phyloP scores from a whole-genome alignment of 129 eudicot species.

The Centrapalus pauciflorus region DNA sequence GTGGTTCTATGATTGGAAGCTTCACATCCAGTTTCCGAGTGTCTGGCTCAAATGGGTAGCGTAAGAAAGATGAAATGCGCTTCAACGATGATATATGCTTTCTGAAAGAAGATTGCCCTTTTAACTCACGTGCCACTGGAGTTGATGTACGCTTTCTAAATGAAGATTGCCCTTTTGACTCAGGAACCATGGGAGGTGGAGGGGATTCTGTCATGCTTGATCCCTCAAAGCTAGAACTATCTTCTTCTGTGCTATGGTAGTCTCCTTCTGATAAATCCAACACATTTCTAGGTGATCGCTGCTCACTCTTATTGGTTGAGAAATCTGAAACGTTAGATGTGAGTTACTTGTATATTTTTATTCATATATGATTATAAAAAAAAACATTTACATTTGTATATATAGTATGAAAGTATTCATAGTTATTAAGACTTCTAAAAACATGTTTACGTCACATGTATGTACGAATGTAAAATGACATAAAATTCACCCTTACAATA shows the following conservation, averaged over 20 bases:
- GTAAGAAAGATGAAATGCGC: slow-evolving; percentile 53
- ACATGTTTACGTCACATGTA: too few relatives aligned
- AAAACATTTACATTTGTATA: too few relatives aligned
- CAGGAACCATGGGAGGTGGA: slow-evolving; percentile 20
- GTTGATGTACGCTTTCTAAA: slow-evolving; percentile 34
- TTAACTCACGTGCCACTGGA: slow-evolving; percentile 8
- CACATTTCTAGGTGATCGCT: slow-evolving; percentile 69
- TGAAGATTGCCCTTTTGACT: slow-evolving; percentile 26
- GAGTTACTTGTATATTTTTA: too few relatives aligned
- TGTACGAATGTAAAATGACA: too few relatives aligned
- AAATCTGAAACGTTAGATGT: slow-evolving; percentile 16
- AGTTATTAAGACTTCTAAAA: too few relatives aligned
- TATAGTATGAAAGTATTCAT: too few relatives aligned
- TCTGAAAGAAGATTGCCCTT: slow-evolving; percentile 28
- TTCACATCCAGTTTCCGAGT: slow-evolving; percentile 22
- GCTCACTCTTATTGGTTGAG: slow-evolving; percentile 25
- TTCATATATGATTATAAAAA: too few relatives aligned
- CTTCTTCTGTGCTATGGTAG: slow-evolving; percentile 55
- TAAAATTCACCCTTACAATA: too few relatives aligned
- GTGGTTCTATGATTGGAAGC: slow-evolving; percentile 27
- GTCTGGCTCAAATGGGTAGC: slow-evolving; percentile 35
- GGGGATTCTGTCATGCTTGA: slow-evolving; percentile 44
- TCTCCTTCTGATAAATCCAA: slow-evolving; percentile 50
- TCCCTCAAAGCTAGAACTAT: slow-evolving; percentile 48
- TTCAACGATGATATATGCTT: slow-evolving; percentile 43